phyloP scores from a whole-genome alignment of 805 yeast genomes.

The Yueomyces sp. region DNA sequence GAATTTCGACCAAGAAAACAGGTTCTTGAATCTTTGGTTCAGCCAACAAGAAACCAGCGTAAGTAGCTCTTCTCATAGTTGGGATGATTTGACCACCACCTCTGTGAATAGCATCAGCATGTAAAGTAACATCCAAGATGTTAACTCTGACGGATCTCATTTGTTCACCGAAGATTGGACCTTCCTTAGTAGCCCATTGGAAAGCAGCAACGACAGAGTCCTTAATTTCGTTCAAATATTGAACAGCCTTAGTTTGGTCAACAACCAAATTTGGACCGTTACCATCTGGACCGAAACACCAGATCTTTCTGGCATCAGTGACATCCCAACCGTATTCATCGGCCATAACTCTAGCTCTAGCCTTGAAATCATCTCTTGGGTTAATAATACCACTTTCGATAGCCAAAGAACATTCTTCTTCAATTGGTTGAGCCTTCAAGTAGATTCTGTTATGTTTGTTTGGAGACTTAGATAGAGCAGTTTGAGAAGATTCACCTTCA shows the following conservation, averaged over 20 bases:
- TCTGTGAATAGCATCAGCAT: conserved; percentile 99
- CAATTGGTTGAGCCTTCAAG: conserved; percentile 90
- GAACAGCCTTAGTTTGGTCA: conserved; percentile 99
- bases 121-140: conserved; percentile 96
- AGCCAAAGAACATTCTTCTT: conserved; percentile 82
- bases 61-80: conserved; percentile 98
- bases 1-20: conserved; percentile 95
- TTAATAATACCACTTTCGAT: conserved; percentile 82
- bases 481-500: conserved; percentile 80
- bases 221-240: conserved; percentile 95
- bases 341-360: conserved; percentile 96
- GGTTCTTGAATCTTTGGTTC: conserved; percentile 99
- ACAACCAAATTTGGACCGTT: conserved; percentile 96
- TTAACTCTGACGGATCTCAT: conserved; percentile 91
- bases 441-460: conserved; percentile 99
- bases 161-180: conserved; percentile 94
- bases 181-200: conserved; percentile 99
- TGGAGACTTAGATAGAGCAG: conserved; percentile 96
- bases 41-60: conserved; percentile 94
- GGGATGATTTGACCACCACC: conserved; percentile 99
- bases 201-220: conserved; percentile 98
- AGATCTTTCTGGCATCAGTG: conserved; percentile 98
- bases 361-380: conserved; percentile 95
- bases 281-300: conserved; percentile 99
- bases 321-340: conserved; percentile 99